A percentile compares a stretch with the other conserved stretches of the same genome.
Conservation (phyloP, 2,329 filamentous ascomycete genomes). For the Fusarium pseudograminearum region DNA sequence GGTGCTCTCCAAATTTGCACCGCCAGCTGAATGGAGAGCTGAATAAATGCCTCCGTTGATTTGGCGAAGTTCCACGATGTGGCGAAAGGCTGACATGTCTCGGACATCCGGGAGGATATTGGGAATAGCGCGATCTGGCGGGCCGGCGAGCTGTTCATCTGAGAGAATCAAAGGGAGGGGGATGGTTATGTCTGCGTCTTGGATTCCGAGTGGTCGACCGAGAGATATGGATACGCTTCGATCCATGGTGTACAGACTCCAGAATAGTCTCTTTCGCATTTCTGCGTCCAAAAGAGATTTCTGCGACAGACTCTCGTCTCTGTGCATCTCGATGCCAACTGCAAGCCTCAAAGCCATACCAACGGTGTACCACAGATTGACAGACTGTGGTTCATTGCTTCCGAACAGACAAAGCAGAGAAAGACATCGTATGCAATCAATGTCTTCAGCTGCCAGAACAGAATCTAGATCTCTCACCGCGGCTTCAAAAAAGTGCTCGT, state of each 20-base stretch:
- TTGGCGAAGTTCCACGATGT: slow-evolving; percentile 36
- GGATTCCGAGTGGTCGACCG: slow-evolving; percentile 34
- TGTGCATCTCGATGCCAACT: slow-evolving; percentile 41
- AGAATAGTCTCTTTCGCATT: slow-evolving; percentile 41
- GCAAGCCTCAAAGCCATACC: slow-evolving; percentile 40
- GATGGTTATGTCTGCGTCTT: slow-evolving; percentile 41
- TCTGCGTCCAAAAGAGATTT: slow-evolving; percentile 36
- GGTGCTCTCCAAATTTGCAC: slow-evolving; percentile 27
- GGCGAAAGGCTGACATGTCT: slow-evolving; percentile 42
- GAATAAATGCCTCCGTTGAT: slow-evolving; percentile 41
- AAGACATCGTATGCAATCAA: slow-evolving; percentile 39
- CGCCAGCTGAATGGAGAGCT: slow-evolving; percentile 38
- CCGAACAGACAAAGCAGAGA: slow-evolving; percentile 40
- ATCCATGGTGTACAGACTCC: slow-evolving; percentile 44
- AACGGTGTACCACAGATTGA: slow-evolving; percentile 44
- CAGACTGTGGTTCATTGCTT: slow-evolving; percentile 42
- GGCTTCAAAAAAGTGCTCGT: slow-evolving; percentile 39
- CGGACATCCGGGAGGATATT: slow-evolving; percentile 34
- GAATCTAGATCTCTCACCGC: slow-evolving; percentile 31
- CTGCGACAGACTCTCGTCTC: slow-evolving; percentile 28
- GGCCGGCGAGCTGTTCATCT: slow-evolving; percentile 31
- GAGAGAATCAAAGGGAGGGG: slow-evolving; percentile 32
- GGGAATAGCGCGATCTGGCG: slow-evolving; percentile 26
- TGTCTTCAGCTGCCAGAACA: slow-evolving; percentile 35
- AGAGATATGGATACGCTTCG: slow-evolving; percentile 41